Evolutionary conservation across 108 stramenopile species (phyloP).

Genomic region (Pelagomonas calceolata): DNA sequence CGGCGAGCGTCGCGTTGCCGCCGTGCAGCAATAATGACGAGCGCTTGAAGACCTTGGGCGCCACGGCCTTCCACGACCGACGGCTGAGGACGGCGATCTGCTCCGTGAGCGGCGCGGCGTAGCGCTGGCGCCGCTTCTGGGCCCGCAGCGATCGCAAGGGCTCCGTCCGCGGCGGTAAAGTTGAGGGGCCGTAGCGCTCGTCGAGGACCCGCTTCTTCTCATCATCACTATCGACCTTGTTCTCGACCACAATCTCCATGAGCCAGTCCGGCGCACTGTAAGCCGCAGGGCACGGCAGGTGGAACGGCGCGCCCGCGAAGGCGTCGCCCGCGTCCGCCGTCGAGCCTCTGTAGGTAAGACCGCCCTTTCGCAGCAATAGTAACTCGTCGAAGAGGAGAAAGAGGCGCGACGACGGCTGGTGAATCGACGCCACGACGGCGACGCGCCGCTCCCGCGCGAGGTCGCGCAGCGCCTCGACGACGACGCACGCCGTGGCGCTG

Average conservation of each 20-base stretch:
- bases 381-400: constrained; percentile 14
- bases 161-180: too few species aligned
- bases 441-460: background rate
- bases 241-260: background rate
- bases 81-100: background rate
- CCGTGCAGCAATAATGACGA: background rate
- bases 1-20: background rate
- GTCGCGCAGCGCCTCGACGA: constrained; percentile 1
- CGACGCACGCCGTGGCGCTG: constrained; percentile 4
- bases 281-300: constrained; percentile 4
- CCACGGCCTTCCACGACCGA: background rate
- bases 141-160: too few species aligned
- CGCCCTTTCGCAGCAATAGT: constrained; percentile 1
- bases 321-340: background rate
- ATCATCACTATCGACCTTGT: background rate
- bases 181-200: background rate
- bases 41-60: background rate
- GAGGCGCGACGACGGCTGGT: constrained; percentile 11
- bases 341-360: constrained; percentile 6
- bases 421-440: constrained; percentile 11
- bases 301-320: background rate
- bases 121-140: background rate
- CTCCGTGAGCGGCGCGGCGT: background rate
- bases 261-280: background rate
- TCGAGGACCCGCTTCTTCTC: background rate